phyloP scores from a whole-genome alignment of 805 yeast species.

The Candida schatavii region DNA sequence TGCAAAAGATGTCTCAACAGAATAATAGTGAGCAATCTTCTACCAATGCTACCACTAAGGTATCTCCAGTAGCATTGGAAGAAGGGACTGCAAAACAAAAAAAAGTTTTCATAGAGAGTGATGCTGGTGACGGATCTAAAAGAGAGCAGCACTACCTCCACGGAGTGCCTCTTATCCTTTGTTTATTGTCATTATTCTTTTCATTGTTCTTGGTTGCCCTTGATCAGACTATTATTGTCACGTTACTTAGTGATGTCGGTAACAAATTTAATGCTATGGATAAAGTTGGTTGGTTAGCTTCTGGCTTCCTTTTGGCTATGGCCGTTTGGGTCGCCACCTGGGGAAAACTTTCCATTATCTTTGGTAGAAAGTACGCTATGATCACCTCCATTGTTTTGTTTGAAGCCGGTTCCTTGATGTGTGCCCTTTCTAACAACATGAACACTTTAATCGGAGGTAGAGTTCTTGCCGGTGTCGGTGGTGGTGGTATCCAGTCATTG shows the following conservation, averaged over 20 bases:
- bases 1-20: no score
- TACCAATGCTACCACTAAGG: no score
- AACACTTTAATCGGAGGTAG: conserved; percentile 40
- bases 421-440: conserved; percentile 36
- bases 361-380: conserved; percentile 35
- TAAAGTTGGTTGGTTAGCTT: conserved; percentile 37
- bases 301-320: conserved; percentile 36
- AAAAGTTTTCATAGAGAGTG: conserved; percentile 32
- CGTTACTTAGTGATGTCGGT: conserved; percentile 34
- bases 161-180: conserved; percentile 23
- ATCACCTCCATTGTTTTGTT: conserved; percentile 21
- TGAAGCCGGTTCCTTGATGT: conserved; percentile 35
- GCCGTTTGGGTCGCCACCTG: conserved; percentile 33
- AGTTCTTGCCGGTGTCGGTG: conserved; percentile 38
- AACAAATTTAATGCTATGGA: conserved; percentile 31
- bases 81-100: neutral
- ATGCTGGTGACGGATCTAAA: conserved; percentile 42
- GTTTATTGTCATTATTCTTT: conserved; percentile 26
- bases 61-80: conserved; percentile 1
- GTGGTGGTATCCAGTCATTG: conserved; percentile 31
- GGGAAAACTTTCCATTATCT: conserved; percentile 35
- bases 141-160: conserved; percentile 36
- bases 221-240: conserved; percentile 39
- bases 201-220: conserved; percentile 34
- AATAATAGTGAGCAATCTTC: no score